Base-by-base conservation (phyloP, 2,329 filamentous ascomycete species). In the Fusarium proliferatum region DNA sequence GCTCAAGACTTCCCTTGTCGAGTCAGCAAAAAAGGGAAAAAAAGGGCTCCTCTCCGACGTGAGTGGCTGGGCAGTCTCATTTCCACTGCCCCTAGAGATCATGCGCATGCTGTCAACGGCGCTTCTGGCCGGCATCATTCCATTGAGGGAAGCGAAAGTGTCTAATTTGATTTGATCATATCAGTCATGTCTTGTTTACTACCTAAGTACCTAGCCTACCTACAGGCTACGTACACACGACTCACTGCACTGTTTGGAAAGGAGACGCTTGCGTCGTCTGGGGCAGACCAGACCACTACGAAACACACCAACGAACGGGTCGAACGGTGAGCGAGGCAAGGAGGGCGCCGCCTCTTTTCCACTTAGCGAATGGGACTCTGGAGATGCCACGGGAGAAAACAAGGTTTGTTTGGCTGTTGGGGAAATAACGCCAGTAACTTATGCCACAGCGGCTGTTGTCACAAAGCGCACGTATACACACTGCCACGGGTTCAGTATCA, bases 261-360 rank as follows among this genome's bases (percentile, higher is more conserved):
- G 55, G 64, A 72, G 71, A 68, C 57, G 68, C 55, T 28, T 53
- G 30, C 62, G 55, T 72, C 51, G 51, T 69, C 69, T 51, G 60
- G 71, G 62, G 57, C 45, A 69, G 38, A 42, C 42, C 16, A 23
- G 39, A 60, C 49, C 43, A 67, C 42, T 55, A 49, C 68, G 61
- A 71, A 71, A 71, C 67, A 63, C 62, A 43, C 68, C 62, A 71
- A 72, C 66, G 48, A 64, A 68, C 59, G 65, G 61, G n/a, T 69
- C 56, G 57, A 62, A 71, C 57, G 71, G 68, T 63, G 64, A 67
- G 61, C 48, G 48, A 51, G 48, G 48, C 48, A 51, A 19, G 57
- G 45, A 68, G 59, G 71, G 60, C 56, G 57, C 49, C 68, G 52
- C 59, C 59, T 60, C 59, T 67, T 46, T 60, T 57, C 46, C 55